A percentile compares a stretch with the other conserved stretches of the same genome.
phyloP scores from a whole-genome alignment of 2,329 filamentous ascomycete species.

The Cladosporium austrohemisphaericum region DNA sequence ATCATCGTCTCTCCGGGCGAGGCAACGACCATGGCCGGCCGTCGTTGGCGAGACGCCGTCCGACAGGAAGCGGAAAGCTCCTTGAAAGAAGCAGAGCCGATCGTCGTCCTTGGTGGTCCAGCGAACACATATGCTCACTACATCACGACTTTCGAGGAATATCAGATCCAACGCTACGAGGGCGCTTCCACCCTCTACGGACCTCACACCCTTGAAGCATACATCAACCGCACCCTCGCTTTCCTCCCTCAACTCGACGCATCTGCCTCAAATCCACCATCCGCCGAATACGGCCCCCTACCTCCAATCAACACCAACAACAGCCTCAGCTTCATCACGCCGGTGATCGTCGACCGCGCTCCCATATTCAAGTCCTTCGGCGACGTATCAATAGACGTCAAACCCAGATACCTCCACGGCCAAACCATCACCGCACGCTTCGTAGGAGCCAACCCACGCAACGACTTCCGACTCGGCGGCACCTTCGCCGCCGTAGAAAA shows the following conservation, averaged over 20 bases:
- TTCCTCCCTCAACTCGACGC: conserved; percentile 64
- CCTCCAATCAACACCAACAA: conserved; percentile 74
- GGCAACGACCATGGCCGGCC: conserved; percentile 86
- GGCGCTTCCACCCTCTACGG: conserved; percentile 91
- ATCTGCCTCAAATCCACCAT: conserved; percentile 32
- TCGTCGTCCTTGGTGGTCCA: conserved; percentile 83
- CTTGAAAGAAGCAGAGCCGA: conserved; percentile 48
- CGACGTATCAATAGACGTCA: conserved; percentile 54
- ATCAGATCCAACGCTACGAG: conserved; percentile 82
- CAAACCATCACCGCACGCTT: conserved; percentile 65
- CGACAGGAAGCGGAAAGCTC: conserved; percentile 43
- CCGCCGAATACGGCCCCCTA: conserved; percentile 47
- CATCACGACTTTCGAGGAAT: conserved; percentile 74
- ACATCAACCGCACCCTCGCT: conserved; percentile 78
- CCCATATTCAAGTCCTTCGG: conserved; percentile 68
- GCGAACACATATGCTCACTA: conserved; percentile 90
- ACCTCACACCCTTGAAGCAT: conserved; percentile 74
- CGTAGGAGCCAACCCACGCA: conserved; percentile 83
- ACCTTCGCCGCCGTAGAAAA: conserved; percentile 77
- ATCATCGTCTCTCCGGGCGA: conserved; percentile 84
- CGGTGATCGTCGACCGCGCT: conserved; percentile 69
- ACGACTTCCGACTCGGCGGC: conserved; percentile 73
- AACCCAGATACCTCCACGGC: conserved; percentile 53
- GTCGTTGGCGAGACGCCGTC: conserved; percentile 77
- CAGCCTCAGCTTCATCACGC: conserved; percentile 76